Evolutionary conservation across 1,139 yeast species (phyloP).

Genomic region (Chernovozyma sophiae-reginae): DNA sequence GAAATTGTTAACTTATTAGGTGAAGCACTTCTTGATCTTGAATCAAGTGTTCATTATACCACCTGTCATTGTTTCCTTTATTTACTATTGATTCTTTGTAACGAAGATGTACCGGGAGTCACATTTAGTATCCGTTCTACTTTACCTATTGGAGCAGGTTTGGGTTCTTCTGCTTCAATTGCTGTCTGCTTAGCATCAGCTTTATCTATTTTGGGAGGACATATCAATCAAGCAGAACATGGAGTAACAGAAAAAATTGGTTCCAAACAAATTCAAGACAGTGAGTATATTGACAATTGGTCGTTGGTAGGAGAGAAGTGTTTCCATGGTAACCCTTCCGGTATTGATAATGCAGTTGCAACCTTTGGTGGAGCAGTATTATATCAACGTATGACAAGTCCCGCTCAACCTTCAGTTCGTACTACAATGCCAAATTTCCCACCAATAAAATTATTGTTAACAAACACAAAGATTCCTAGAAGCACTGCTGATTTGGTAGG

Average conservation of each 20-base stretch:
- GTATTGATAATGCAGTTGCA: conserved; percentile 95
- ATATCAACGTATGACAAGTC: conserved; percentile 63
- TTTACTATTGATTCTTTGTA: conserved; percentile 60
- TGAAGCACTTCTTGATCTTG: conserved; percentile 40
- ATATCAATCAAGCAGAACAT: conserved; percentile 34
- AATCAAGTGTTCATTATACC: conserved; percentile 62
- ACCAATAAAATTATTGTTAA: conserved; percentile 65
- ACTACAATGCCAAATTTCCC: conserved; percentile 74
- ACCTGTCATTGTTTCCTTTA: conserved; percentile 86
- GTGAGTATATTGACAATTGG: conserved; percentile 74
- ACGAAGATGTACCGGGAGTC: conserved; percentile 42
- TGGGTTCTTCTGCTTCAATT: conserved; percentile 91
- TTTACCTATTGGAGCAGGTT: conserved; percentile 94
- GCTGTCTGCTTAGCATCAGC: conserved; percentile 84
- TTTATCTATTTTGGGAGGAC: conserved; percentile 59
- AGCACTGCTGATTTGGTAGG: conserved; percentile 83
- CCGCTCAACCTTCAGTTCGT: conserved; percentile 53
- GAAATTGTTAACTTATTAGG: conserved; percentile 51
- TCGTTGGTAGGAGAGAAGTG: conserved; percentile 92
- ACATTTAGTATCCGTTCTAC: conserved; percentile 73
- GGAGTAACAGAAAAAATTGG: conserved; percentile 25
- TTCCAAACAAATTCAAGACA: conserved; percentile 38
- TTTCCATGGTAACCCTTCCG: conserved; percentile 95
- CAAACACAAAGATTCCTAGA: conserved; percentile 83
- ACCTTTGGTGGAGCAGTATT: conserved; percentile 94